Percentiles rank a stretch among this genome's conserved stretches.
Conservation (phyloP, 495 filamentous ascomycete species). For the Penicillium alfredii region DNA sequence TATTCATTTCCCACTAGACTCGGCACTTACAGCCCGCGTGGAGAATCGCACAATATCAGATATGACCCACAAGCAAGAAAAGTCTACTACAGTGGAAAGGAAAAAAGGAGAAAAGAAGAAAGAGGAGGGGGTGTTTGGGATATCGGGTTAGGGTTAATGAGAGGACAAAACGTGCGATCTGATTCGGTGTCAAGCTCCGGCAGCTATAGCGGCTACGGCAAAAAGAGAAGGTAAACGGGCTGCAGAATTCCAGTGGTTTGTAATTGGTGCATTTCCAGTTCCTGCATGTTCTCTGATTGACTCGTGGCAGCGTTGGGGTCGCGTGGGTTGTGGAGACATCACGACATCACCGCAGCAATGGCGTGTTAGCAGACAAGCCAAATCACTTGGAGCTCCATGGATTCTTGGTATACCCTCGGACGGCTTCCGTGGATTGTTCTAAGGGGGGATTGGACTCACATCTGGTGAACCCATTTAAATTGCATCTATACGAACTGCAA, state of each 20-base stretch:
- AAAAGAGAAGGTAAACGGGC: too few relatives aligned
- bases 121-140: neutral
- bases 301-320: neutral
- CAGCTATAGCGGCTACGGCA: neutral
- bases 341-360: conserved; percentile 10
- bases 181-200: neutral
- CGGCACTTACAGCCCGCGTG: neutral
- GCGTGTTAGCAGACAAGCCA: too few relatives aligned
- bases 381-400: too few relatives aligned
- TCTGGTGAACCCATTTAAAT: too few relatives aligned
- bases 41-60: conserved; percentile 1
- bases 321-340: conserved; percentile 2
- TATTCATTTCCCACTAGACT: neutral
- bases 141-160: too few relatives aligned
- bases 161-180: too few relatives aligned
- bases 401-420: too few relatives aligned
- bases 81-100: conserved; percentile 1
- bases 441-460: too few relatives aligned
- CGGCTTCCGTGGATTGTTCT: too few relatives aligned
- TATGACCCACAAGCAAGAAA: neutral
- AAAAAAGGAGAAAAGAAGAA: neutral
- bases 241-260: too few relatives aligned
- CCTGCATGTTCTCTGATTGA: neutral
- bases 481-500: too few relatives aligned
- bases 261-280: neutral